Conservation (phyloP, 345 rosid species). For the Luvunga scandens region DNA sequence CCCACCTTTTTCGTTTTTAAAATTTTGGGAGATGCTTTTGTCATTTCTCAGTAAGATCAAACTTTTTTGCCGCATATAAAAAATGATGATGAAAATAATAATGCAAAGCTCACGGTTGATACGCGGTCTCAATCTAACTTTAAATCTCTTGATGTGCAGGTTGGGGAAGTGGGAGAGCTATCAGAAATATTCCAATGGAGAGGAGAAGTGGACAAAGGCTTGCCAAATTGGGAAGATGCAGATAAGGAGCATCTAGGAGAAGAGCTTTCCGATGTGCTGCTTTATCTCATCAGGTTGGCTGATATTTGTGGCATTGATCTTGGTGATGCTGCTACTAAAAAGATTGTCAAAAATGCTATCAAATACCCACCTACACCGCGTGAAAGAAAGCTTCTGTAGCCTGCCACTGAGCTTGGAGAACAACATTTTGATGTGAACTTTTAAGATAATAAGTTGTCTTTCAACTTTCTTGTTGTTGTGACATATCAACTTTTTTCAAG, state of each 20-base stretch:
- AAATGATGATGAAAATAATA: not conserved
- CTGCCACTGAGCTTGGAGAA: not conserved
- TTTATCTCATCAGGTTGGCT: slow-evolving; percentile 46
- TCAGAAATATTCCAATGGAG: slow-evolving; percentile 50
- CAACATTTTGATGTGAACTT: slow-evolving; percentile 6
- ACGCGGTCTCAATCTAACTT: not conserved
- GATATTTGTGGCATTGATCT: slow-evolving; percentile 52
- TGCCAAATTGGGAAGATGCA: slow-evolving; percentile 42
- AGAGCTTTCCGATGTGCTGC: slow-evolving; percentile 50
- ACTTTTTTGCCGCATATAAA: not conserved
- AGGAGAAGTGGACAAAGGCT: slow-evolving; percentile 52
- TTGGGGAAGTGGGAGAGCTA: slow-evolving; percentile 47
- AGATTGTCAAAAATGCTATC: slow-evolving; percentile 41
- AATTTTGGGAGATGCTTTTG: not conserved
- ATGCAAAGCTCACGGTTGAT: not conserved
- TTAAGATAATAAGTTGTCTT: not conserved
- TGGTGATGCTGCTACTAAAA: slow-evolving; percentile 36
- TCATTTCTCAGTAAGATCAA: not conserved
- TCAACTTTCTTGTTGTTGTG: not conserved
- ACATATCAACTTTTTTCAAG: slow-evolving; percentile 8
- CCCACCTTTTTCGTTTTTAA: not conserved
- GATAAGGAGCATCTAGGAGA: slow-evolving; percentile 51
- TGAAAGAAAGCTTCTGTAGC: not conserved
- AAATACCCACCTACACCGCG: slow-evolving; percentile 36
- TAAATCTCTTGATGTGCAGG: slow-evolving; percentile 15